Conservation (phyloP, 495 filamentous ascomycete genomes). For the Podospora sp. region DNA sequence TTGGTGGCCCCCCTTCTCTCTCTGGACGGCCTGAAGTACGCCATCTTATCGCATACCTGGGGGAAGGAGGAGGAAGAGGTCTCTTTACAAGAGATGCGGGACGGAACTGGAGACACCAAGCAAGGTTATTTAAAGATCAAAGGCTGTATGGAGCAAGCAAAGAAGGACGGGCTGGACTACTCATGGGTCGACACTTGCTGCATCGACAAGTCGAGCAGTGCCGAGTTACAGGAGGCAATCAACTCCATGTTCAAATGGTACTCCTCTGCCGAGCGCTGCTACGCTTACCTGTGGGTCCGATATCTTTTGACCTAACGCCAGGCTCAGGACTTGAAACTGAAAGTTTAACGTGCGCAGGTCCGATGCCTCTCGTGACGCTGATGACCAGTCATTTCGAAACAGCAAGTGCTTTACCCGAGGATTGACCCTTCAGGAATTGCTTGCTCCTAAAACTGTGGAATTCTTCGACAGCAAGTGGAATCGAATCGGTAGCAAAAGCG, state of each 20-base stretch:
- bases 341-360: too few species aligned
- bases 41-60: slow-evolving; percentile 11
- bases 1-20: too few species aligned
- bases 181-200: slow-evolving; percentile 18
- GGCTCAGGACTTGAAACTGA: neutral
- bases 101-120: neutral
- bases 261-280: neutral
- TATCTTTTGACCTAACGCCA: neutral
- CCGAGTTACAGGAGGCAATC: neutral
- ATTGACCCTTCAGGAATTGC: neutral
- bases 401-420: neutral
- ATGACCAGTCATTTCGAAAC: neutral
- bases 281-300: neutral
- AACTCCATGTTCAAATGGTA: slow-evolving; percentile 14
- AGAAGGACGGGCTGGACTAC: neutral
- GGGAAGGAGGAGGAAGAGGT: slow-evolving; percentile 3
- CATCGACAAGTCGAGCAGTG: neutral
- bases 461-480: neutral
- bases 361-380: too few species aligned
- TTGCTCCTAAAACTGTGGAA: neutral
- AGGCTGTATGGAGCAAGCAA: slow-evolving; percentile 2
- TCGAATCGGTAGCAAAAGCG: neutral
- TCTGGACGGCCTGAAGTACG: neutral
- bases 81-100: neutral
- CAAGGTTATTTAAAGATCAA: neutral